Conservation (phyloP, 2,329 filamentous ascomycete species). For the Coniella lustricola region DNA sequence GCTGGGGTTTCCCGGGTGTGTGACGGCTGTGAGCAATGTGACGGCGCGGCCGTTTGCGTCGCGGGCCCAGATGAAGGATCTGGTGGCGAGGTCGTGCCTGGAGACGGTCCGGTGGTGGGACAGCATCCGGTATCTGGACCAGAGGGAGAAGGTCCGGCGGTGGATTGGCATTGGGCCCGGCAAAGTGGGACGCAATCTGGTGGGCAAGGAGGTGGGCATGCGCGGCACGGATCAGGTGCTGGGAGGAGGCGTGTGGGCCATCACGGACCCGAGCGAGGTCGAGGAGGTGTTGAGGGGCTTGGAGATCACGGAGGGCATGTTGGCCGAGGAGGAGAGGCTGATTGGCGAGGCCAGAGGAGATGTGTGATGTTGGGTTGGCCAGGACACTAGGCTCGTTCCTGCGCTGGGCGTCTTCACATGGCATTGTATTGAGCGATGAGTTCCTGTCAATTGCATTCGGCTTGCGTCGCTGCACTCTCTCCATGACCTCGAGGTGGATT, state of each 20-base stretch:
- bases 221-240: constrained; percentile 69
- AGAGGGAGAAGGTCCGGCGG: constrained; percentile 70
- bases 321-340: constrained; percentile 38
- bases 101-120: constrained; percentile 95
- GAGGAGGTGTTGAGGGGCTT: constrained; percentile 60
- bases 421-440: too few relatives aligned
- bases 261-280: constrained; percentile 71
- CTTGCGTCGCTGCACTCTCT: too few relatives aligned
- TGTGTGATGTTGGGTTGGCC: too few relatives aligned
- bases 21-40: constrained; percentile 83
- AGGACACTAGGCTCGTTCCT: too few relatives aligned
- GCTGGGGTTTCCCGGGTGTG: constrained; percentile 64
- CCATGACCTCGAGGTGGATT: too few relatives aligned
- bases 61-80: constrained; percentile 67
- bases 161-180: constrained; percentile 93
- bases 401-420: too few relatives aligned
- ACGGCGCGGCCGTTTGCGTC: constrained; percentile 70
- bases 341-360: constrained; percentile 9
- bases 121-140: constrained; percentile 81
- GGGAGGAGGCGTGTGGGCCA: constrained; percentile 87
- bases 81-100: constrained; percentile 75
- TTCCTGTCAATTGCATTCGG: too few relatives aligned
- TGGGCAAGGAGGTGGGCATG: constrained; percentile 93
- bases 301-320: constrained; percentile 53
- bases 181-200: constrained; percentile 86